Evolutionary conservation across 2,329 filamentous ascomycete genomes (phyloP).

Genomic region (Mollisiaceae sp.): DNA sequence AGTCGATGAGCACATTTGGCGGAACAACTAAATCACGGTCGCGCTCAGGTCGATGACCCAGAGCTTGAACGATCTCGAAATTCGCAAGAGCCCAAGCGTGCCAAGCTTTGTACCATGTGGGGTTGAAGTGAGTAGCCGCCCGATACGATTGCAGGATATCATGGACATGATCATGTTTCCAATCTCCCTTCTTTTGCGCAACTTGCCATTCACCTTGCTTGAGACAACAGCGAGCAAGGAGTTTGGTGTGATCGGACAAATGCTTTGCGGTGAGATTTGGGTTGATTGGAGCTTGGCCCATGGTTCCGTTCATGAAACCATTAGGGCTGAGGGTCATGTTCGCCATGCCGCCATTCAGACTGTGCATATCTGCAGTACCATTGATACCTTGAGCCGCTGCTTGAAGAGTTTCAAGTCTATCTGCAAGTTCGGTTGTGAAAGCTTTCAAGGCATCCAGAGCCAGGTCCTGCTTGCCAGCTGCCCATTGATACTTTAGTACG

Average conservation of each 20-base stretch:
- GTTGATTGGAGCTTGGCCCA: constrained; percentile 45
- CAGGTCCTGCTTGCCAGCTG: constrained; percentile 72
- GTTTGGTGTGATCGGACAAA: constrained; percentile 64
- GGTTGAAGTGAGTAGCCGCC: constrained; percentile 91
- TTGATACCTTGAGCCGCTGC: constrained; percentile 38
- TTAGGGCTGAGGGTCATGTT: constrained; percentile 17
- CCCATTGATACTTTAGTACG: constrained; percentile 97
- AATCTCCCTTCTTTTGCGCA: constrained; percentile 81
- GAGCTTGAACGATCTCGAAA: constrained; percentile 92
- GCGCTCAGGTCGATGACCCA: constrained; percentile 48
- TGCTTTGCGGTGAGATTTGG: constrained; percentile 46
- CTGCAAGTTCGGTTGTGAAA: constrained; percentile 64
- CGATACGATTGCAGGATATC: constrained; percentile 92
- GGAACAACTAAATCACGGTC: constrained; percentile 53
- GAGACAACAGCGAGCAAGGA: constrained; percentile 94
- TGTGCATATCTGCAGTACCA: constrained; percentile 41
- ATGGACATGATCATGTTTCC: constrained; percentile 83
- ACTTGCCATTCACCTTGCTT: constrained; percentile 97
- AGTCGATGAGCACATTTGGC: constrained; percentile 73
- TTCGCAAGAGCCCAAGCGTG: constrained; percentile 98
- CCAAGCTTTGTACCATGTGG: constrained; percentile 98
- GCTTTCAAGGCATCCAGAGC: constrained; percentile 62
- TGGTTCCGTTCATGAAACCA: constrained; percentile 38
- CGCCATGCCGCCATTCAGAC: constrained; percentile 45
- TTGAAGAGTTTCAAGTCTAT: constrained; percentile 39